Evolutionary conservation across 352 stramenopile genomes (phyloP).

Genomic region (Pythium phragmiticola): DNA sequence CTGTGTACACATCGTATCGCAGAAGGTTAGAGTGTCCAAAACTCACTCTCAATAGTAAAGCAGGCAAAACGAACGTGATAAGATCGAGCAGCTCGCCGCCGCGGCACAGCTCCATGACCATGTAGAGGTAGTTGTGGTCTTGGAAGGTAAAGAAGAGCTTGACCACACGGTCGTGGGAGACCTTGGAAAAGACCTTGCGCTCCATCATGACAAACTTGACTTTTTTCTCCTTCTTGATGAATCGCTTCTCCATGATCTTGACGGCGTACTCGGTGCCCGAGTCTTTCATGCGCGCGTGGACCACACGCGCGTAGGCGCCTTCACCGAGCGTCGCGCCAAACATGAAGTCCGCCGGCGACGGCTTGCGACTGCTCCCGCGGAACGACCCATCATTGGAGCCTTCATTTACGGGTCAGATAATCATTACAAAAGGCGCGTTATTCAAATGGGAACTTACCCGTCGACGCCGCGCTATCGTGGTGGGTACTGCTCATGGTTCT

Average conservation of each 20-base stretch:
- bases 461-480: too few relatives aligned
- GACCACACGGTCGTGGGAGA: conserved; percentile 86
- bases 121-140: conserved; percentile 87
- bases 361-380: conserved; percentile 35
- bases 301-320: conserved; percentile 84
- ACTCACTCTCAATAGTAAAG: background rate
- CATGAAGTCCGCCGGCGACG: conserved; percentile 87
- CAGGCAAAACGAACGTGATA: conserved; percentile 56
- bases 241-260: conserved; percentile 92
- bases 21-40: too few relatives aligned
- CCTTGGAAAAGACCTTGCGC: conserved; percentile 88
- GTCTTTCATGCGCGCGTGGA: conserved; percentile 88
- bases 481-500: too few relatives aligned
- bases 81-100: conserved; percentile 83
- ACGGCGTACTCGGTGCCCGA: conserved; percentile 81
- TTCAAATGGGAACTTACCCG: too few relatives aligned
- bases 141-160: conserved; percentile 92
- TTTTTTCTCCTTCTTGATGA: conserved; percentile 91
- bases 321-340: conserved; percentile 87
- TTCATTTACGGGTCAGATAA: background rate
- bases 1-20: conserved; percentile 22
- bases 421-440: too few relatives aligned
- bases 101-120: conserved; percentile 90
- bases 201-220: conserved; percentile 92
- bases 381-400: conserved; percentile 9